phyloP scores from a whole-genome alignment of 805 yeast species.

The Candida succiphila region DNA sequence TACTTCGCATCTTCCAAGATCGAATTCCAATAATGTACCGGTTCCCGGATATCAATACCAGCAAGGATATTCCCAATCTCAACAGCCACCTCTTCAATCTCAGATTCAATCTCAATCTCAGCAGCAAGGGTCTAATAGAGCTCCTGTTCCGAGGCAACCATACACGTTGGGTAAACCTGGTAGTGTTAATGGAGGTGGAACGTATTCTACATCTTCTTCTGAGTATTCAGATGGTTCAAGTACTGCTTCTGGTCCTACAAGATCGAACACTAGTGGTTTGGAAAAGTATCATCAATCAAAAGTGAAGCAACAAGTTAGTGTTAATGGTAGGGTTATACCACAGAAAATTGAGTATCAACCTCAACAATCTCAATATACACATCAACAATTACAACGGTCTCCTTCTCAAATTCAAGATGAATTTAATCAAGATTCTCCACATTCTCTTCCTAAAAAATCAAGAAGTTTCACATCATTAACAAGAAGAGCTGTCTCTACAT shows the following conservation, averaged over 20 bases:
- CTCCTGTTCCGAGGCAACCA: conserved; percentile 29
- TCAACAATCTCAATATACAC: conserved; percentile 4
- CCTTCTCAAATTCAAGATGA: conserved; percentile 1
- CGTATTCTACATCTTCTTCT: conserved; percentile 7
- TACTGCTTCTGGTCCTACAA: not conserved
- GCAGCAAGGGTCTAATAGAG: conserved; percentile 14
- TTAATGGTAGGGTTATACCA: conserved; percentile 34
- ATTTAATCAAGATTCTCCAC: conserved; percentile 1
- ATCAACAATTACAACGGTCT: not conserved
- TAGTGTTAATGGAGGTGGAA: conserved; percentile 16
- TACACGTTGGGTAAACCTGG: conserved; percentile 26
- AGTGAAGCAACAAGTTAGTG: conserved; percentile 27
- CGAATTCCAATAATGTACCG: conserved; percentile 12
- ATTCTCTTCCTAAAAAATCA: conserved; percentile 29
- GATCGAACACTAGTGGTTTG: conserved; percentile 7
- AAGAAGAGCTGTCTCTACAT: conserved; percentile 25
- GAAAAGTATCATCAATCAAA: conserved; percentile 23
- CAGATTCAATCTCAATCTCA: conserved; percentile 4
- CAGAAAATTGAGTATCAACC: conserved; percentile 28
- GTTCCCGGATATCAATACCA: conserved; percentile 17
- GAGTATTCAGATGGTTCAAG: not conserved
- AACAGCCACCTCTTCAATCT: not conserved
- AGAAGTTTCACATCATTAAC: conserved; percentile 36
- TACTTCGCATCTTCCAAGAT: conserved; percentile 10
- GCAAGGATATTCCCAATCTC: no score